phyloP scores from a whole-genome alignment of 768 basidiomycete species.

The Pisolithus albus region DNA sequence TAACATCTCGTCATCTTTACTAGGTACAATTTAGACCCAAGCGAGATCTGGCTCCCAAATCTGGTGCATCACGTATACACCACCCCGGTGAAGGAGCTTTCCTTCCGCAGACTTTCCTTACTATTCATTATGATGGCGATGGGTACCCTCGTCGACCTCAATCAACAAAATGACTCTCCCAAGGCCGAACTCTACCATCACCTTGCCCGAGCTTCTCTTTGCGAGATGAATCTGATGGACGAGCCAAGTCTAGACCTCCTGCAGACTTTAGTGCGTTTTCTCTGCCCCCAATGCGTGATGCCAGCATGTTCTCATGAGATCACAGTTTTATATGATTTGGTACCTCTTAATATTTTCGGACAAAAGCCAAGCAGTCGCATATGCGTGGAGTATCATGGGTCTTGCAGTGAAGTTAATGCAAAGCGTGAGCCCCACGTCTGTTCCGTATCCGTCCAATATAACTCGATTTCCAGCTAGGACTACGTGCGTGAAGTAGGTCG shows the following conservation, averaged over 20 bases:
- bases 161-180: conserved; percentile 45
- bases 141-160: conserved; percentile 62
- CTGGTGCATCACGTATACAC: conserved; percentile 63
- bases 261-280: conserved; percentile 49
- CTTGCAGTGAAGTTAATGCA: conserved; percentile 68
- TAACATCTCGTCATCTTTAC: conserved; percentile 4
- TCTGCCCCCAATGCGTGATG: not conserved
- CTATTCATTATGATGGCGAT: conserved; percentile 69
- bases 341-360: conserved; percentile 70
- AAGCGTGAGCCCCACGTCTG: conserved; percentile 42
- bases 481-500: conserved; percentile 42
- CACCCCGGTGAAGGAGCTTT: conserved; percentile 50
- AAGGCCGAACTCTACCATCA: conserved; percentile 62
- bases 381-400: conserved; percentile 73
- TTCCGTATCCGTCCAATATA: not conserved
- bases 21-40: conserved; percentile 64
- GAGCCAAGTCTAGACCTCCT: conserved; percentile 69
- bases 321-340: conserved; percentile 68
- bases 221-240: conserved; percentile 69
- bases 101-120: conserved; percentile 60
- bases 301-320: conserved; percentile 28
- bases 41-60: conserved; percentile 64
- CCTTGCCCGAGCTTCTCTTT: conserved; percentile 58
- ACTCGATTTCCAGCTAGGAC: conserved; percentile 45
- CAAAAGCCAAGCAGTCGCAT: conserved; percentile 64